Conservation (phyloP, 169 alveolate genomes). For the Plasmodium knowlesi region DNA sequence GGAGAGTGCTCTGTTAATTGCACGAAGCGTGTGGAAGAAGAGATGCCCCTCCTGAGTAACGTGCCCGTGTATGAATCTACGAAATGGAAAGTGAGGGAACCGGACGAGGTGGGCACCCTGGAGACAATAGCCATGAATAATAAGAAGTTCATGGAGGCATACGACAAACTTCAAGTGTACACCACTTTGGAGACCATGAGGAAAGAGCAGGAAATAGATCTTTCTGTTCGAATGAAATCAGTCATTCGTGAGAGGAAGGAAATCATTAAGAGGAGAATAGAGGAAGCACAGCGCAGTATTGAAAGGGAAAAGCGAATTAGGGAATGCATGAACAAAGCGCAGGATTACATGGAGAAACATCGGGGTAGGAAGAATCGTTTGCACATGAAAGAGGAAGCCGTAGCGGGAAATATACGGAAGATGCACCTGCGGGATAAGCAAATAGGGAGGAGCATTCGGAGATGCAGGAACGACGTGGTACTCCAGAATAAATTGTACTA, state of each 20-base stretch:
- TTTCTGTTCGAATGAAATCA: background rate
- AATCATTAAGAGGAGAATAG: background rate
- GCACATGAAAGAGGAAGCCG: background rate
- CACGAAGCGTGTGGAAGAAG: background rate
- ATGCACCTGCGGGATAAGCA: background rate
- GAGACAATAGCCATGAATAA: background rate
- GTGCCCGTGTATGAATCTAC: background rate
- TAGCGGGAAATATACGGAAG: background rate
- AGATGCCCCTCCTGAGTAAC: background rate
- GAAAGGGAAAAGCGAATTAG: conserved; percentile 36
- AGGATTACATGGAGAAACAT: background rate
- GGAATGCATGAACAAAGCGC: conserved; percentile 4
- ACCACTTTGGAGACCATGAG: conserved; percentile 13
- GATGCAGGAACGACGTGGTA: background rate
- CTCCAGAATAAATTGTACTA: conserved; percentile 22
- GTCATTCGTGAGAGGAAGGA: conserved; percentile 18
- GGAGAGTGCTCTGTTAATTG: background rate
- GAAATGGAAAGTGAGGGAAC: background rate
- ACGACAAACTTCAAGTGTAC: background rate
- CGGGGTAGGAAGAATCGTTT: background rate
- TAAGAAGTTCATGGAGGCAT: background rate
- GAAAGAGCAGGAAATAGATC: conserved; percentile 12
- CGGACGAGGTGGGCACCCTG: background rate
- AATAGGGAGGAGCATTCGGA: conserved; percentile 1
- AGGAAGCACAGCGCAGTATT: conserved; percentile 17